Base-by-base conservation (phyloP, 1,284 basidiomycete species). In the Rugosomyces carneus region DNA sequence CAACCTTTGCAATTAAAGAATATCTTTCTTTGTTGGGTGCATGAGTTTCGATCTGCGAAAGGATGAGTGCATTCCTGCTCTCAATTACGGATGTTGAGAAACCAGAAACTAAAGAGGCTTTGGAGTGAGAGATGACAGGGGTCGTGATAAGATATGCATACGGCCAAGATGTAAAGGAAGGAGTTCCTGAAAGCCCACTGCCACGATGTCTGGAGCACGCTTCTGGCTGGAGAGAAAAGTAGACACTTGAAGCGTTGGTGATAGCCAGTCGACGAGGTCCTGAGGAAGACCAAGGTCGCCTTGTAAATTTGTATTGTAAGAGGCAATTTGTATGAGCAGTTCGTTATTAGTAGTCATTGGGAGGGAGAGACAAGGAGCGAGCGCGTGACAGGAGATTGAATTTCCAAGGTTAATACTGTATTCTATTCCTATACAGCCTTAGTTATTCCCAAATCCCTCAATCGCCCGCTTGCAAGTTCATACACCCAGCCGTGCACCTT, bases 141-240 rank as follows among this genome's bases (percentile, higher is more conserved):
- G n/a, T 11, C 21, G 37, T 23, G 44, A 32, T 38, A 51, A 46
- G 75, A 16, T 13, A 34, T 34, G n/a, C 84, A 58, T 66, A 88
- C 87, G 71, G 51, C 85, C 84, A 42, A 89, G 76, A 58, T 89
- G 86, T 20, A 94, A 72, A 3, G 91, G 90, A 8, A 93, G 71
- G 35, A 93, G 74, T 61, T 94, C 91, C 60, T 94, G 91, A 56
- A 94, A 93, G 9, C 91, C 91, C 38, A 94, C 84, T 0, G 84
- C 91, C 44, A 93, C 80, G 27, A 94, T 82, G 62, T 93, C 92
- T 24, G 88, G 81, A 1, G 81, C 78, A 42, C 76, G 70, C 18
- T 68, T 71, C 44, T 73, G 71, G 42, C 69, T 72, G 31, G 81
- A 73, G 31, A 87, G 76, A 58, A 88, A 87, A 27, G 65, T 72